phyloP scores from a whole-genome alignment of 1,284 basidiomycete species.

The Marasmius tenuissimus region DNA sequence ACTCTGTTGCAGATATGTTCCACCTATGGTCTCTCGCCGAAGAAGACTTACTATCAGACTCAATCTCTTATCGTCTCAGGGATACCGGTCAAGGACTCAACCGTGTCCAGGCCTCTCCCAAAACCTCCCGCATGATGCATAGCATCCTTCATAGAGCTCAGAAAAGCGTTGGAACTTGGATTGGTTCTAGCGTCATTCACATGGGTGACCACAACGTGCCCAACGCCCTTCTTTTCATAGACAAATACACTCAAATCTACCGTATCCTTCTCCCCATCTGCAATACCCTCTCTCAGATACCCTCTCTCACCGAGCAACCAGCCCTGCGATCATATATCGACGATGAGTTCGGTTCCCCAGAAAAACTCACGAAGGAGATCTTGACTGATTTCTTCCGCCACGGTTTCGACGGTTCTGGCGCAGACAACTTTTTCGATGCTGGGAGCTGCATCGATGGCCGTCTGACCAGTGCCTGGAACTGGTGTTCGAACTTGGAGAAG shows the following conservation, averaged over 20 bases:
- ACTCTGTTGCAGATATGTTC: slow-evolving; percentile 66
- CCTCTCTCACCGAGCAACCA: slow-evolving; percentile 60
- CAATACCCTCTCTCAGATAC: slow-evolving; percentile 73
- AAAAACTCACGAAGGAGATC: slow-evolving; percentile 66
- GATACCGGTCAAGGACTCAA: slow-evolving; percentile 85
- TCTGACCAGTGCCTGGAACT: slow-evolving; percentile 84
- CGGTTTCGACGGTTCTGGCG: slow-evolving; percentile 80
- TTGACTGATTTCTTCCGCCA: slow-evolving; percentile 81
- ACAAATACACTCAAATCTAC: slow-evolving; percentile 87
- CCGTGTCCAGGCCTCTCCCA: slow-evolving; percentile 79
- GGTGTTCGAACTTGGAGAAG: slow-evolving; percentile 80
- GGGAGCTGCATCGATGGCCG: slow-evolving; percentile 62
- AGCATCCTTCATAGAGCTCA: slow-evolving; percentile 78
- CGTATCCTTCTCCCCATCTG: slow-evolving; percentile 82
- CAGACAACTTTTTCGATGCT: slow-evolving; percentile 79
- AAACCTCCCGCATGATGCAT: slow-evolving; percentile 84
- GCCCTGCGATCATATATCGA: slow-evolving; percentile 75
- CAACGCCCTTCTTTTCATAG: slow-evolving; percentile 75
- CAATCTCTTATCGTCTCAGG: slow-evolving; percentile 68
- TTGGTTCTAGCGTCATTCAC: slow-evolving; percentile 61
- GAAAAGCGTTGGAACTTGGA: slow-evolving; percentile 74
- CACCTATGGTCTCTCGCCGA: slow-evolving; percentile 79
- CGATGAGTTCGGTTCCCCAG: slow-evolving; percentile 72
- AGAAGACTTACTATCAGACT: slow-evolving; percentile 74
- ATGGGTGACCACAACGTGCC: slow-evolving; percentile 86